Evolutionary conservation across 1,284 basidiomycete genomes (phyloP), one percentile per base, ranked within the genome.

Genomic region (Pyrrhoderma noxium): DNA sequence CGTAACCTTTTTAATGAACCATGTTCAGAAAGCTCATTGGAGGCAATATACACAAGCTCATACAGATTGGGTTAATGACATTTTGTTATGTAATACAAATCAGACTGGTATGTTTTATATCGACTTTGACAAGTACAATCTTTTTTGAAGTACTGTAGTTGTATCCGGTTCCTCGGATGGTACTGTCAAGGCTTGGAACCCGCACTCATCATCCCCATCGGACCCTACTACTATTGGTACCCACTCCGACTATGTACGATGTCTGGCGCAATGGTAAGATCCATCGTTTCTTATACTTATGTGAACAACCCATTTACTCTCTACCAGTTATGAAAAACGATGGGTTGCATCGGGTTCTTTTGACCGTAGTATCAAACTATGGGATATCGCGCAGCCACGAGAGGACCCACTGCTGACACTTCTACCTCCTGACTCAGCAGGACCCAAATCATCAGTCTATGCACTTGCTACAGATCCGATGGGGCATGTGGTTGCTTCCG

Each of bases 11-110:
- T 40, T 25, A 41, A 21, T 39, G 4, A 7, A 8, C 38, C 21
- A 5, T 7, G 14, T 49, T 9, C 44, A 83, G 80, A 66, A 65
- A 31, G 72, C 77, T 52, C 70, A 73, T 44, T 94, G 93, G 63
- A 77, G 93, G 43, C 90, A 94, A 65, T 85, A 81, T 53, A 81
- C 84, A 3, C 91, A 95, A 65, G 79, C 81, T 8, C 92, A 95
- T 63, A 83, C 86, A 0, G 93, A 98, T 68, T 99, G 95, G 96
- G 83, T 98, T 43, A 98, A 97, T 66, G 95, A 98, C 62, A 82
- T 99, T 53, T 64, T 94, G 5, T 76, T 99, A 11, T 94, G 90
- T 70, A 95, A 97, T 63, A 75, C 84, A 57, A 93, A 97, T 60
- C 93, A 95, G 65, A 97, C 92, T 2, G 71, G 88, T 87, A 50